These are phyloP conservation scores for Stylonectria norvegica DNA, from an alignment of 2,329 filamentous ascomycete genomes.

Conservation along the genomic window DNA sequence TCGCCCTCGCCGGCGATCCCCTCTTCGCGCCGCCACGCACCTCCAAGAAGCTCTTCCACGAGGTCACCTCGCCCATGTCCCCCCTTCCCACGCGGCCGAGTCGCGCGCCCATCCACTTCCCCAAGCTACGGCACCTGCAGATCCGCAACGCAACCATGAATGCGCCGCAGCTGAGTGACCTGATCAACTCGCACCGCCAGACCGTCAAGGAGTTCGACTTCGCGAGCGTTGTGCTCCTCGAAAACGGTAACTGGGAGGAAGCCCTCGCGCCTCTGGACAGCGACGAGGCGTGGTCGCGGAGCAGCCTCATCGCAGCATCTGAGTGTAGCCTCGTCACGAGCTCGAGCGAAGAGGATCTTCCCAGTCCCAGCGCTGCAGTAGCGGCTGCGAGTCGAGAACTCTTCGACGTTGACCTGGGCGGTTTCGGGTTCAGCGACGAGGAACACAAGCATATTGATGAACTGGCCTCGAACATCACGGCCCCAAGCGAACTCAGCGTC, in stretches of 20 bases:
- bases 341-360: constrained; percentile 37
- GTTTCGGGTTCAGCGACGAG: constrained; percentile 35
- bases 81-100: constrained; percentile 52
- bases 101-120: constrained; percentile 61
- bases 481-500: constrained; percentile 23
- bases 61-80: constrained; percentile 63
- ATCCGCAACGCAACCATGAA: constrained; percentile 72
- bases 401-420: constrained; percentile 37
- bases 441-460: constrained; percentile 31
- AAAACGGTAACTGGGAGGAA: constrained; percentile 73
- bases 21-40: constrained; percentile 58
- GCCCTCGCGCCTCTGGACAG: constrained; percentile 66
- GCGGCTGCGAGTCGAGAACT: constrained; percentile 52
- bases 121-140: constrained; percentile 63
- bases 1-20: constrained; percentile 67
- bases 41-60: constrained; percentile 58
- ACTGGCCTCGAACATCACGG: constrained; percentile 33
- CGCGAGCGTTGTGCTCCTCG: constrained; percentile 67
- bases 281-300: constrained; percentile 39
- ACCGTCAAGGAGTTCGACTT: constrained; percentile 77
- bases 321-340: constrained; percentile 34
- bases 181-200: constrained; percentile 64
- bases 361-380: constrained; percentile 52
- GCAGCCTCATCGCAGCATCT: constrained; percentile 26
- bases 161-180: constrained; percentile 63